phyloP scores from a whole-genome alignment of 2,329 filamentous ascomycete genomes.

The Aspergillus sp. region DNA sequence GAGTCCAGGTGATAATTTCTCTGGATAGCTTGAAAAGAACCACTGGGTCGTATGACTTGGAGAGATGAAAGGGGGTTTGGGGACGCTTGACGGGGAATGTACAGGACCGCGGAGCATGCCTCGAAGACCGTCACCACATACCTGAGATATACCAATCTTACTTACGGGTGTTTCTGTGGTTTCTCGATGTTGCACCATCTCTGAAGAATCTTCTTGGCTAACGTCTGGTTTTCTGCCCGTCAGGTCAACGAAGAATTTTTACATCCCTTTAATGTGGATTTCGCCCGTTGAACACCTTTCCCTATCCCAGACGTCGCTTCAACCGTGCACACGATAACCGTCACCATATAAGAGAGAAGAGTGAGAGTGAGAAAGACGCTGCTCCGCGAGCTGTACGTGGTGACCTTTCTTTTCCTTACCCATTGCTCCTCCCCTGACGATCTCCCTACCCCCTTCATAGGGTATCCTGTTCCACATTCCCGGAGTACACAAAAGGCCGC shows the following conservation, averaged over 20 bases:
- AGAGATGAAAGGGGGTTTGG: slow-evolving; percentile 10
- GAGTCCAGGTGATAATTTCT: no score
- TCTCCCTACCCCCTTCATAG: slow-evolving; percentile 33
- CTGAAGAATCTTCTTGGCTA: slow-evolving; percentile 7
- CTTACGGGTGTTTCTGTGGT: not conserved
- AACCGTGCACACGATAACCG: slow-evolving; percentile 20
- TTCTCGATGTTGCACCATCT: not conserved
- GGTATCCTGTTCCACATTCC: slow-evolving; percentile 35
- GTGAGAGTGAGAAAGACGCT: slow-evolving; percentile 14
- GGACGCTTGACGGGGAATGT: slow-evolving; percentile 8
- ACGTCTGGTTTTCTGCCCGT: slow-evolving; percentile 6
- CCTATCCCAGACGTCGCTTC: slow-evolving; percentile 13
- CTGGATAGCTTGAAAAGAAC: no score
- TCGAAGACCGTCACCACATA: slow-evolving; percentile 11
- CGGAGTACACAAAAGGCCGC: slow-evolving; percentile 26
- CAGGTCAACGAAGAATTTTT: slow-evolving; percentile 13
- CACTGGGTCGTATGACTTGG: not conserved
- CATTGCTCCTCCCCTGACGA: slow-evolving; percentile 29
- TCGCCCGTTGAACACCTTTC: slow-evolving; percentile 18
- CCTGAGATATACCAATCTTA: slow-evolving; percentile 4
- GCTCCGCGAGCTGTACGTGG: slow-evolving; percentile 30
- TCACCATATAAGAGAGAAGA: slow-evolving; percentile 3
- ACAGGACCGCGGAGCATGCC: slow-evolving; percentile 11
- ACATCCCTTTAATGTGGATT: slow-evolving; percentile 22
- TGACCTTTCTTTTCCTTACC: slow-evolving; percentile 23